Base-by-base conservation (phyloP, 192 early-diverging fungal genomes). In the Mortierella hygrophila region DNA sequence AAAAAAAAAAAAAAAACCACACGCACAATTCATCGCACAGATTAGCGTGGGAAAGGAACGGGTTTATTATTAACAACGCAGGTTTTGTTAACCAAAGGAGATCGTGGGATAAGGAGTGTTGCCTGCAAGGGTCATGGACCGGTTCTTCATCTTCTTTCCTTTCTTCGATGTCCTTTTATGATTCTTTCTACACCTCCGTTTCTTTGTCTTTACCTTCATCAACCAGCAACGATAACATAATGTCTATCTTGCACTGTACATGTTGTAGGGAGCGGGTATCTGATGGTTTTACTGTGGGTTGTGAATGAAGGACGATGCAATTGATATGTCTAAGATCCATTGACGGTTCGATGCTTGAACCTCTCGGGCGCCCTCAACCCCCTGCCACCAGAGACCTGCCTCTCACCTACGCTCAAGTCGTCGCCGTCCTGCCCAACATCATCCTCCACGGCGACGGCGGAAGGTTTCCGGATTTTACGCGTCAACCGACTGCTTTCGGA, bases 351-450 rank as follows among this genome's bases (percentile, higher is more conserved):
- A 65, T 74, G 79, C 46, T 57, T 52, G 41, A 72, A 74, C 18
- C 79, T 63, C 32, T 80, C 63, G 13, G 72, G 72, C 10, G 29
- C 63, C 60, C 68, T 80, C n/a, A 46, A 23, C 13, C n/a, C 55
- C 55, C 18, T 15, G 7, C 10, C 10, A 32, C 60, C 60, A 15
- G 29, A 65, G 13, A 32, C 29, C 10, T 65, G 60, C 13, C 26
- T 65, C 60, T 29, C 29, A 15, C 13, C 60, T 29, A 15, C 60
- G 26, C 11, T 13, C 60, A 65, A 65, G 13, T 65, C 60, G 11
- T 65, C 60, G 8, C n/a, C 3, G 16, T 65, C 60, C 11, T 65
- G 49, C 3, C 20, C 49, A 52, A 52, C 60, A 15, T 32, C 60
- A 32, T 32, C 60, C 13, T 65, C 60, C 11, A 65, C 60, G 23